Evolutionary conservation across 169 alveolate species (phyloP), one percentile per base, ranked within the genome.

Genomic region (Plasmodium coatneyi): DNA sequence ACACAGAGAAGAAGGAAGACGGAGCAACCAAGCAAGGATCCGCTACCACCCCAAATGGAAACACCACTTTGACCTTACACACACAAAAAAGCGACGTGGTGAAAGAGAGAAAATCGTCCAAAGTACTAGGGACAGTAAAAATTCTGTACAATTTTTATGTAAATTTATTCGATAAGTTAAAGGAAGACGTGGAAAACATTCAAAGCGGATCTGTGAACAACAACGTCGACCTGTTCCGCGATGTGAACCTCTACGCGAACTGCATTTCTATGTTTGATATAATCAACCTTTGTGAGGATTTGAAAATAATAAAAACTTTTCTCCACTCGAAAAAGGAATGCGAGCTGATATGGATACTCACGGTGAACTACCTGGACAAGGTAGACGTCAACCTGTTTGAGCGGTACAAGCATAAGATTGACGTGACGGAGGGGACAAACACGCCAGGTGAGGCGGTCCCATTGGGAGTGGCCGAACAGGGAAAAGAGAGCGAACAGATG

Each of bases 281-380:
- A 0, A 72, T 84, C 32, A 84, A 84, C 80, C 22, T 84, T 30
- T 84, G 92, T 52, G 92, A 84, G 19, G 92, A 84, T 84, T 52
- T 84, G 43, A 72, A 84, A 46, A 84, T 84, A 49, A 84, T 84
- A 43, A 84, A 84, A 74, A 74, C 60, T 1, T 84, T 84, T 84
- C 74, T 84, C 32, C 72, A 84, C 41, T 84, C 92, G 14, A 84
- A 84, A 36, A 84, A 84, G 79, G 92, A 84, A 39, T 84, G 92
- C 52, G 92, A 84, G 41, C 41, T 84, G 41, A 84, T 84, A 34
- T 84, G 92, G 92, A 84, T 84, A 12, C 92, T 84, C 7, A 84
- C 92, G 56, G 84, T 84, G 49, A 84, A 84, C 25, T 74, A 84
- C 60, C 79, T 84, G 22, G 92, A 84, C 25, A 84, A 32, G 60